Evolutionary conservation across 2,329 filamentous ascomycete species (phyloP).

Genomic region (Apiospora malaysiana): DNA sequence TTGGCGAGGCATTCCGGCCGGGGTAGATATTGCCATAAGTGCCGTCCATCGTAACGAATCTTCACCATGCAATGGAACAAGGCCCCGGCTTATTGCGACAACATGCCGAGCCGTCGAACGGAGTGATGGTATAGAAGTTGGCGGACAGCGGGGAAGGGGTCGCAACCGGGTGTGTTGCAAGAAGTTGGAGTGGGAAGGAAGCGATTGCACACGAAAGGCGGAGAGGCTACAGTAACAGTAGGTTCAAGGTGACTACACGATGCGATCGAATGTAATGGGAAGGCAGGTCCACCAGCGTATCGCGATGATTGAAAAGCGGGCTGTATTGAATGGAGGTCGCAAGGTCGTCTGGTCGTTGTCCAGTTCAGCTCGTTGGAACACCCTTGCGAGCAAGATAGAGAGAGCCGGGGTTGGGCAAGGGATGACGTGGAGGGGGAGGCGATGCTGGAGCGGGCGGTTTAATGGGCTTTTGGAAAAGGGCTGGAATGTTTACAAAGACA

Average conservation of each 20-base stretch:
- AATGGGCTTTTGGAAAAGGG: not conserved
- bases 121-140: not conserved
- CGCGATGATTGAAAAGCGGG: constrained; percentile 12
- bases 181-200: not conserved
- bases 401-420: constrained; percentile 18
- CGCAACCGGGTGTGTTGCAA: not conserved
- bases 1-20: constrained; percentile 34
- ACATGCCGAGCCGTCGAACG: constrained; percentile 11
- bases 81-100: constrained; percentile 1
- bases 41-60: constrained; percentile 32
- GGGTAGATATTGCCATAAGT: constrained; percentile 33
- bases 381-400: constrained; percentile 12
- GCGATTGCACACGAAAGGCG: not conserved
- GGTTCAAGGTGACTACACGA: not conserved
- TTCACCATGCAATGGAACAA: constrained; percentile 10
- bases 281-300: not conserved
- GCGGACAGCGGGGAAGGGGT: not conserved
- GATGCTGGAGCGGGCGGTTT: not conserved
- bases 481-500: not conserved
- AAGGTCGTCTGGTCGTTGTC: not conserved
- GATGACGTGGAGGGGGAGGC: constrained; percentile 19
- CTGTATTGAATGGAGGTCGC: not conserved
- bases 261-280: constrained; percentile 10
- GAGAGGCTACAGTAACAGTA: not conserved
- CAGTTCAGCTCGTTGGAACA: not conserved